Conservation (phyloP, 2,329 filamentous ascomycete species). For the Ceratocystis ficicola region DNA sequence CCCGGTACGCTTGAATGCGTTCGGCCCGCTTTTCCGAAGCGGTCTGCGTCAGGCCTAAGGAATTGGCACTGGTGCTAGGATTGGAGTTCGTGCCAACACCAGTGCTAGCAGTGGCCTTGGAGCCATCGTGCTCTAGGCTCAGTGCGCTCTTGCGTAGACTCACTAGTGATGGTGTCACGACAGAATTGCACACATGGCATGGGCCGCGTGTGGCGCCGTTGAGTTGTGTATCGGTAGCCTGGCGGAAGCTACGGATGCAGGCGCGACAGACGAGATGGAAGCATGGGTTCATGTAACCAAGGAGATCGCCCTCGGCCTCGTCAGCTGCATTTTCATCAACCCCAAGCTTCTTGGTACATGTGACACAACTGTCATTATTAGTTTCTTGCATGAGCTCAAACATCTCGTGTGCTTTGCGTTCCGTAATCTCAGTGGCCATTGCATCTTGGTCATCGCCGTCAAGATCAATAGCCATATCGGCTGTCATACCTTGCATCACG, state of each 20-base stretch:
- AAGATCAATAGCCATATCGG: slow-evolving; percentile 75
- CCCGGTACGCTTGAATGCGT: slow-evolving; percentile 51
- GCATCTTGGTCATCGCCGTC: slow-evolving; percentile 61
- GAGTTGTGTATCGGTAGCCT: slow-evolving; percentile 36
- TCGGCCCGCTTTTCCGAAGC: slow-evolving; percentile 24
- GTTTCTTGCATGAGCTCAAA: slow-evolving; percentile 74
- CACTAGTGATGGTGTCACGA: slow-evolving; percentile 51
- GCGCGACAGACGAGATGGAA: slow-evolving; percentile 71
- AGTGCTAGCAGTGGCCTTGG: slow-evolving; percentile 30
- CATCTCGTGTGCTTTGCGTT: slow-evolving; percentile 72
- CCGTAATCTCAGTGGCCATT: slow-evolving; percentile 42
- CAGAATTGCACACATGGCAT: slow-evolving; percentile 58
- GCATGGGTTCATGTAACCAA: slow-evolving; percentile 75
- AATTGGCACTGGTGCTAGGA: slow-evolving; percentile 17
- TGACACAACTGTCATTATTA: slow-evolving; percentile 59
- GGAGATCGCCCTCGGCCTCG: slow-evolving; percentile 49
- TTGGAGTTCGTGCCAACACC: slow-evolving; percentile 14
- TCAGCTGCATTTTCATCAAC: slow-evolving; percentile 43
- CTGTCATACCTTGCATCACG: slow-evolving; percentile 67
- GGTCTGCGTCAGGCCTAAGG: neutral
- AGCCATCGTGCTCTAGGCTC: slow-evolving; percentile 44
- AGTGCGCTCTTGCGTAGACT: slow-evolving; percentile 53
- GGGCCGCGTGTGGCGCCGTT: slow-evolving; percentile 33
- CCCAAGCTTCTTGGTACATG: slow-evolving; percentile 55
- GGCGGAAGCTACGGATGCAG: slow-evolving; percentile 53